These are phyloP conservation scores for Ustilago hordei DNA, from an alignment of 1,284 basidiomycete genomes.

Conservation along the genomic window DNA sequence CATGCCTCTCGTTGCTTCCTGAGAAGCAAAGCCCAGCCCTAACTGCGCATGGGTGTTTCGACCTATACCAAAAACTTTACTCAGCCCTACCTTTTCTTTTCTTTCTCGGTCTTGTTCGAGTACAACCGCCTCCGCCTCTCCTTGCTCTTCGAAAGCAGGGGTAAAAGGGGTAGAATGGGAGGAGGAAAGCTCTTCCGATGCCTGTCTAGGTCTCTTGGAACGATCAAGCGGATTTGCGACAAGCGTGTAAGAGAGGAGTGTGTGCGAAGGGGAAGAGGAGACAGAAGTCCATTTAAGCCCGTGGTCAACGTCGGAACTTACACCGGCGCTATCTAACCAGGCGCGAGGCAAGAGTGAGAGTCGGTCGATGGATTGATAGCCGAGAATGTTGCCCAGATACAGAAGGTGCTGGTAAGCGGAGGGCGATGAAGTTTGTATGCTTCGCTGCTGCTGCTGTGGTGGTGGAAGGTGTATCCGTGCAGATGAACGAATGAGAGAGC, in stretches of 20 bases:
- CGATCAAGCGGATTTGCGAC: neutral
- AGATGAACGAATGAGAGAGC: neutral
- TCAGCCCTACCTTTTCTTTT: neutral
- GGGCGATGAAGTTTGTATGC: neutral
- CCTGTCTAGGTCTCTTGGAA: neutral
- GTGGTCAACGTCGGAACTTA: constrained; percentile 24
- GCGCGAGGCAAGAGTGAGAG: constrained; percentile 20
- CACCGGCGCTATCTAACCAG: constrained; percentile 33
- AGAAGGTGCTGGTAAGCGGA: constrained; percentile 25
- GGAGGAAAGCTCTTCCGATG: neutral
- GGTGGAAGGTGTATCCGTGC: neutral
- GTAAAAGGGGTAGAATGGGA: neutral
- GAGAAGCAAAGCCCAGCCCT: constrained; percentile 34
- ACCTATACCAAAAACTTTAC: constrained; percentile 38
- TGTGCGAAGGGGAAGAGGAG: neutral
- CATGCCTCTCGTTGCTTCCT: constrained; percentile 51
- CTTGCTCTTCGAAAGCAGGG: neutral
- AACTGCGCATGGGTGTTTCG: constrained; percentile 45
- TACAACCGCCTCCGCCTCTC: constrained; percentile 3
- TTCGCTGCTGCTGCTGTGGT: neutral
- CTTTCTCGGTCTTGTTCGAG: constrained; percentile 1
- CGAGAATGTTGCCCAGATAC: constrained; percentile 30
- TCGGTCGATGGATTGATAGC: constrained; percentile 13
- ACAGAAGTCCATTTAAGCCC: constrained; percentile 7
- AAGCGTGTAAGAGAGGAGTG: constrained; percentile 24